Percentiles rank a stretch among this genome's conserved stretches.
These are phyloP conservation scores for Neurospora sp. DNA, from an alignment of 495 filamentous ascomycete genomes.

Conservation along the genomic window DNA sequence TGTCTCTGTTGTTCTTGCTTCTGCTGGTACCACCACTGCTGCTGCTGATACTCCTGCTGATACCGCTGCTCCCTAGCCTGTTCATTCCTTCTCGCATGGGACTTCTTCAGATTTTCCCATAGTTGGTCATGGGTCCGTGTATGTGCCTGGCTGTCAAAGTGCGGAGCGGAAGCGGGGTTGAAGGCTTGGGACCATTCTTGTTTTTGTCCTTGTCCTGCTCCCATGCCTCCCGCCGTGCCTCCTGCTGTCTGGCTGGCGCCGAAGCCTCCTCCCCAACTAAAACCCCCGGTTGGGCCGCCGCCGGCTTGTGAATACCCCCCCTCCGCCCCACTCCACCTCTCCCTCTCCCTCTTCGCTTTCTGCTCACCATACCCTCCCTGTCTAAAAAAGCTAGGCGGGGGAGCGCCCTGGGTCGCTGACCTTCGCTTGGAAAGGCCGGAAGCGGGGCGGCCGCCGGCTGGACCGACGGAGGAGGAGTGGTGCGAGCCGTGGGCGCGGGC, in stretches of 20 bases:
- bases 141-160: constrained; percentile 55
- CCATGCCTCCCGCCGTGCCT: too few relatives aligned
- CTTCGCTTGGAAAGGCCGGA: constrained; percentile 74
- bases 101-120: neutral
- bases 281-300: neutral
- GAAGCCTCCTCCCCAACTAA: neutral
- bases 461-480: constrained; percentile 34
- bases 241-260: neutral
- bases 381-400: constrained; percentile 80
- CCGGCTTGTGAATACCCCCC: neutral
- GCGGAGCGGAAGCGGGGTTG: constrained; percentile 37
- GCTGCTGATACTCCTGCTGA: neutral
- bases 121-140: constrained; percentile 36
- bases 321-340: neutral
- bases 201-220: constrained; percentile 37
- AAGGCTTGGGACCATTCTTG: neutral
- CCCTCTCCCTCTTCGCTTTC: constrained; percentile 38
- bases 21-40: constrained; percentile 31
- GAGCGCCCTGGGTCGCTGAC: constrained; percentile 64
- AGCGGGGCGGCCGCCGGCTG: constrained; percentile 60
- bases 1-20: constrained; percentile 18
- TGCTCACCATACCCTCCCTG: constrained; percentile 62
- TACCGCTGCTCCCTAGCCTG: neutral
- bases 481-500: constrained; percentile 32
- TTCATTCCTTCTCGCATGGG: neutral